phyloP scores from a whole-genome alignment of 1,139 yeast species.

The Candida tetrigidarum region DNA sequence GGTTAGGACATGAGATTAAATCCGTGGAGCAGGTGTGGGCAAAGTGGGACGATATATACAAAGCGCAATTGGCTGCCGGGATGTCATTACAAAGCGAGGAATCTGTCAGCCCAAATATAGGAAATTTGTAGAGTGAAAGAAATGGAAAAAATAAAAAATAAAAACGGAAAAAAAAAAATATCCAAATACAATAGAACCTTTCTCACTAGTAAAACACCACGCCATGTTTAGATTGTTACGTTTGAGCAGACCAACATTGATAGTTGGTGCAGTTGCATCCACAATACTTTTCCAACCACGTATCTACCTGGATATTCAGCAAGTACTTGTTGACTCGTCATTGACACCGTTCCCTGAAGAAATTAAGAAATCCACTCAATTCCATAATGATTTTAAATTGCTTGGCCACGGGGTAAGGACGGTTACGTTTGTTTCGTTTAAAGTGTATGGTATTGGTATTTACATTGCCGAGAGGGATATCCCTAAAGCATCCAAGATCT shows the following conservation, averaged over 20 bases:
- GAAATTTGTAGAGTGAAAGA: slow-evolving; percentile 9
- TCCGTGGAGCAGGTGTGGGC: slow-evolving; percentile 35
- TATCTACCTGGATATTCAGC: slow-evolving; percentile 12
- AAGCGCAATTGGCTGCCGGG: slow-evolving; percentile 61
- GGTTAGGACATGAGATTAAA: slow-evolving; percentile 28
- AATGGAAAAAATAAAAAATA: too few species aligned
- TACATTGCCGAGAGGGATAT: slow-evolving; percentile 69
- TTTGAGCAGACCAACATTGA: slow-evolving; percentile 11
- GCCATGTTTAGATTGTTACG: slow-evolving; percentile 8
- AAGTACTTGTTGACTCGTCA: slow-evolving; percentile 50
- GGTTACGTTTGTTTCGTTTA: slow-evolving; percentile 82
- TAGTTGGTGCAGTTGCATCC: slow-evolving; percentile 12
- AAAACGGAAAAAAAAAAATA: neutral
- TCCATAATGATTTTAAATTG: slow-evolving; percentile 43
- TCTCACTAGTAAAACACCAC: neutral
- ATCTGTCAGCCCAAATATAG: slow-evolving; percentile 22
- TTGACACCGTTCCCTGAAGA: slow-evolving; percentile 55
- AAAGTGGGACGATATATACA: slow-evolving; percentile 39
- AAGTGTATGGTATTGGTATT: slow-evolving; percentile 85
- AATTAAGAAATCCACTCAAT: slow-evolving; percentile 24
- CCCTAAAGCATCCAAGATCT: slow-evolving; percentile 45
- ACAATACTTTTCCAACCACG: slow-evolving; percentile 8
- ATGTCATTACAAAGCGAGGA: slow-evolving; percentile 39
- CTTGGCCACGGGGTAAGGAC: slow-evolving; percentile 82
- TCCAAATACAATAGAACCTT: too few species aligned